These are phyloP conservation scores for Rosellinia necatrix DNA, from an alignment of 2,329 filamentous ascomycete genomes.

Conservation along the genomic window DNA sequence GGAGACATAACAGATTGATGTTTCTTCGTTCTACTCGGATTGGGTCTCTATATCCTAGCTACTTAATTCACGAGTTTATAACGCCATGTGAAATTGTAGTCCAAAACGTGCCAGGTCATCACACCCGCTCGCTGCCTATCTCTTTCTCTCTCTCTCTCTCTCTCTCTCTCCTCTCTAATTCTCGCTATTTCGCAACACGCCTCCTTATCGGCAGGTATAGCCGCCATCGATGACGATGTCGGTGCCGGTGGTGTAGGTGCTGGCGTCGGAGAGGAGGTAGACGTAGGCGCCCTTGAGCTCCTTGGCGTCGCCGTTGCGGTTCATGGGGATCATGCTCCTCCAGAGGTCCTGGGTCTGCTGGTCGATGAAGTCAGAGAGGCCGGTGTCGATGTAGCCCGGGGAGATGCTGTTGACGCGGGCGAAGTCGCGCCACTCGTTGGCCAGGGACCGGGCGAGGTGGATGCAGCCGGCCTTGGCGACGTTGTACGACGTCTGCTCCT, in stretches of 20 bases:
- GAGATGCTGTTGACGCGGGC: constrained; percentile 65
- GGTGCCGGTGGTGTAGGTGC: constrained; percentile 73
- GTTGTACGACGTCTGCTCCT: constrained; percentile 66
- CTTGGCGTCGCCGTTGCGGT: constrained; percentile 64
- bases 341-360: constrained; percentile 40
- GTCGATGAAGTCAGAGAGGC: constrained; percentile 50
- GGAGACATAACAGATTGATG: no score
- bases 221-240: constrained; percentile 76
- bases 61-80: no score
- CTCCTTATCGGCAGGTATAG: constrained; percentile 51
- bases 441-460: constrained; percentile 47
- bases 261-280: constrained; percentile 76
- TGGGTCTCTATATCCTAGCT: no score
- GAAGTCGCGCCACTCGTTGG: constrained; percentile 68
- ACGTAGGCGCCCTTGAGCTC: constrained; percentile 76
- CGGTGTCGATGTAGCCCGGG: constrained; percentile 61
- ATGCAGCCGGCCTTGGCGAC: constrained; percentile 59
- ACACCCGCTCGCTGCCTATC: no score
- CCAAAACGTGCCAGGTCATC: no score
- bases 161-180: no score
- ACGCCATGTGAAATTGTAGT: no score
- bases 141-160: no score
- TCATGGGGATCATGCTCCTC: constrained; percentile 41
- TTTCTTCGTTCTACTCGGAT: no score
- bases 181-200: neutral